A percentile compares a stretch with the other conserved stretches of the same genome.
These are phyloP conservation scores for Amauroascus verrucosus DNA, from an alignment of 2,329 filamentous ascomycete genomes.

Conservation along the genomic window DNA sequence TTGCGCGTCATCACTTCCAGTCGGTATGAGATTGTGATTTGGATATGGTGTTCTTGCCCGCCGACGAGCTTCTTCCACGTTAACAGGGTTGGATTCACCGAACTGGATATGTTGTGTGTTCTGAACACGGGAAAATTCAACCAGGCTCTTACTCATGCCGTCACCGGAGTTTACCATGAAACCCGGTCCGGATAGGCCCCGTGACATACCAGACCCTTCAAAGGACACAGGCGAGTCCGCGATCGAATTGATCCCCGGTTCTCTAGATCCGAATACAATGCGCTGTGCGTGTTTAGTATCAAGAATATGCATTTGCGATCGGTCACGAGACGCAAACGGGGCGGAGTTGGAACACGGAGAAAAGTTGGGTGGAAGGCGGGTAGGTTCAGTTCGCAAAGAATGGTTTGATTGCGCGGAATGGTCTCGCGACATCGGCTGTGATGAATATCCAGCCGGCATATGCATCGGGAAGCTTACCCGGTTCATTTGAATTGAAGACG, in stretches of 20 bases:
- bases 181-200: slow-evolving; percentile 21
- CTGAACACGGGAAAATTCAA: slow-evolving; percentile 14
- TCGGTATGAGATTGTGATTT: slow-evolving; percentile 20
- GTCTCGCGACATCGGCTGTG: slow-evolving; percentile 24
- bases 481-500: not conserved
- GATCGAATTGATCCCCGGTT: slow-evolving; percentile 11
- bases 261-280: slow-evolving; percentile 12
- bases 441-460: slow-evolving; percentile 21
- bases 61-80: slow-evolving; percentile 18
- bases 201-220: slow-evolving; percentile 17
- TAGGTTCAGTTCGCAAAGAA: slow-evolving; percentile 20
- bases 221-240: slow-evolving; percentile 13
- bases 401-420: slow-evolving; percentile 20
- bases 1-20: slow-evolving; percentile 16
- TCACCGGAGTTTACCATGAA: slow-evolving; percentile 20
- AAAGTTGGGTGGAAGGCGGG: slow-evolving; percentile 13
- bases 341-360: slow-evolving; percentile 8
- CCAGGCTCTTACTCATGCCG: slow-evolving; percentile 13
- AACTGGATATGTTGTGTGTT: slow-evolving; percentile 19
- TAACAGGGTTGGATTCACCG: slow-evolving; percentile 20
- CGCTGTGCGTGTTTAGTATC: slow-evolving; percentile 9
- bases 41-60: slow-evolving; percentile 19
- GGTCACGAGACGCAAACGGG: slow-evolving; percentile 2
- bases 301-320: not conserved
- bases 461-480: slow-evolving; percentile 3